Evolutionary conservation across 257 asterid species (phyloP).

Genomic region (Solanum medicagineum): DNA sequence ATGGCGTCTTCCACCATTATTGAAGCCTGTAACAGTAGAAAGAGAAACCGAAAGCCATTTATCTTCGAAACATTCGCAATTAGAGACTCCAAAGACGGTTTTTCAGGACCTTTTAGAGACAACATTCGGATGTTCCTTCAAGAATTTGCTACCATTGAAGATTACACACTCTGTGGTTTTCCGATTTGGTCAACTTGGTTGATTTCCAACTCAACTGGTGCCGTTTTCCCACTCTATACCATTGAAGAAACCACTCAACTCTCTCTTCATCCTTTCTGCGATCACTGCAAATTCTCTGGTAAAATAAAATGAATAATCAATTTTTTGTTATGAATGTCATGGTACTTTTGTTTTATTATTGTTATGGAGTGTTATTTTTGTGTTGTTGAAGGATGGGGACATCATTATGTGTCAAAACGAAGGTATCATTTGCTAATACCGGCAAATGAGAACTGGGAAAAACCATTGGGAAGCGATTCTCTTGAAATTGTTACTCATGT

Average conservation of each 20-base stretch:
- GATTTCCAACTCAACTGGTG: constrained; percentile 14
- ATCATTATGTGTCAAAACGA: constrained; percentile 67
- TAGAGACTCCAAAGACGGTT: constrained; percentile 10
- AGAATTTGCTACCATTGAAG: constrained; percentile 33
- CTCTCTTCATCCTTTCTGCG: constrained; percentile 44
- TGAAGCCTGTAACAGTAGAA: constrained; percentile 19
- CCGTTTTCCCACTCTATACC: constrained; percentile 43
- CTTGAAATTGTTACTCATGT: constrained; percentile 25
- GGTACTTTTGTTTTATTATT: neutral
- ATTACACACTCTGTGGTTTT: constrained; percentile 32
- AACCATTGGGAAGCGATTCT: constrained; percentile 25
- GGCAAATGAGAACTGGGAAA: constrained; percentile 28
- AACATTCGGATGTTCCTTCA: constrained; percentile 39
- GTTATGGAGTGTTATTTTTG: neutral
- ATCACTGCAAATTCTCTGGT: constrained; percentile 59
- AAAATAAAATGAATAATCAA: neutral
- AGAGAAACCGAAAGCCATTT: constrained; percentile 21
- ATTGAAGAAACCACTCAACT: constrained; percentile 51
- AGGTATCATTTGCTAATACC: constrained; percentile 68
- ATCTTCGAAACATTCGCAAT: constrained; percentile 22
- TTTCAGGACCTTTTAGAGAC: constrained; percentile 47
- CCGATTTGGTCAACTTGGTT: constrained; percentile 46
- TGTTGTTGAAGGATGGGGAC: constrained; percentile 64
- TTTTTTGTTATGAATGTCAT: neutral
- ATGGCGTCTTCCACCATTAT: constrained; percentile 43